Conservation (phyloP, 352 stramenopile species). For the Pythium pectinolyticum region DNA sequence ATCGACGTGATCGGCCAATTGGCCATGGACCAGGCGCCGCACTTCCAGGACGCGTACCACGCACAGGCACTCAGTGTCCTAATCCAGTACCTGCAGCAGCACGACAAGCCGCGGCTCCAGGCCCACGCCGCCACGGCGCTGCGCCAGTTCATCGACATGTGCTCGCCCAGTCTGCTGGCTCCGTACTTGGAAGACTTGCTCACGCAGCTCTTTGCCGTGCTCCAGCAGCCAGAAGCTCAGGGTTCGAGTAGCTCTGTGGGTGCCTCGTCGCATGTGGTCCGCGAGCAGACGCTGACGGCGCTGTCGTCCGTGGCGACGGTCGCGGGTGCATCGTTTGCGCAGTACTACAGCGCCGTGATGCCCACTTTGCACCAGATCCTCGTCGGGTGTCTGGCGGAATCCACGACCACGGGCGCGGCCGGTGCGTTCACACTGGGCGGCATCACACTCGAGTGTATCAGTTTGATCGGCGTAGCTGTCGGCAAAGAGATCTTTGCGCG, state of each 20-base stretch:
- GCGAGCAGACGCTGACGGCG: slow-evolving; percentile 79
- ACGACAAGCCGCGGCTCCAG: slow-evolving; percentile 60
- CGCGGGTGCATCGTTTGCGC: slow-evolving; percentile 55
- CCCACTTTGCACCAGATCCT: slow-evolving; percentile 74
- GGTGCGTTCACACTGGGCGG: slow-evolving; percentile 75
- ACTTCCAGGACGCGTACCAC: slow-evolving; percentile 82
- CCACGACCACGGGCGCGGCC: slow-evolving; percentile 34
- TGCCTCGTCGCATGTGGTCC: slow-evolving; percentile 58
- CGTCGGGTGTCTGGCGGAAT: slow-evolving; percentile 59
- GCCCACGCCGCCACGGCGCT: slow-evolving; percentile 74
- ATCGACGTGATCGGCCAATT: slow-evolving; percentile 85
- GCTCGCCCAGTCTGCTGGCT: slow-evolving; percentile 53
- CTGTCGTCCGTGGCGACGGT: slow-evolving; percentile 81
- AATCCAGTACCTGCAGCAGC: slow-evolving; percentile 65
- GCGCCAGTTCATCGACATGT: slow-evolving; percentile 86
- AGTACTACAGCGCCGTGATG: slow-evolving; percentile 77
- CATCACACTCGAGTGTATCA: slow-evolving; percentile 87
- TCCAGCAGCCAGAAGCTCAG: slow-evolving; percentile 41
- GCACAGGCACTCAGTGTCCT: slow-evolving; percentile 59
- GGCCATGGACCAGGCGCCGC: slow-evolving; percentile 72
- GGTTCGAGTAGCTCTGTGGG: too few relatives aligned
- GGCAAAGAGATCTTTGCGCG: slow-evolving; percentile 67
- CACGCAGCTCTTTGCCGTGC: slow-evolving; percentile 60
- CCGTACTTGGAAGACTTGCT: slow-evolving; percentile 79
- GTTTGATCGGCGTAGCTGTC: slow-evolving; percentile 74